Evolutionary conservation across 169 alveolate genomes (phyloP), one percentile per base, ranked within the genome.

Genomic region (Plasmodium vinckei): DNA sequence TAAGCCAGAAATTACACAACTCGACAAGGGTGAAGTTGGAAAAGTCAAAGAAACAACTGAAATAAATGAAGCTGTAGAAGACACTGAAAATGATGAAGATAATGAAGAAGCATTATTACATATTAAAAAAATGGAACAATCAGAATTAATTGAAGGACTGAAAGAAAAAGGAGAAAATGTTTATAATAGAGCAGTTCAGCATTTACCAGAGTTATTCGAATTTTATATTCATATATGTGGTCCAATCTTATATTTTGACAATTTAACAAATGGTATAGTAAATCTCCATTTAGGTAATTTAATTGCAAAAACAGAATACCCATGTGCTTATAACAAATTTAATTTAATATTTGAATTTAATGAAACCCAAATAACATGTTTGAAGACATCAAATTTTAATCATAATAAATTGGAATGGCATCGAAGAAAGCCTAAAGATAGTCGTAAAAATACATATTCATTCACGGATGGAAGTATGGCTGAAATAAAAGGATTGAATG

Each of bases 251-350:
- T 92, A 92, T 42, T 84, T 95, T 27, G 93, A 90, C 19, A 92
- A 93, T 53, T 95, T 92, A 54, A 88, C 94, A 25, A 88, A 94
- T 61, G 94, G 92, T 2, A 87, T 93, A 25, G 94, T 94, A 9
- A 94, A 95, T 21, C 47, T 94, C 15, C 95, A 94, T 84, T 86
- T 94, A 51, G 97, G 97, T 23, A 95, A 94, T 44, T 93, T 94
- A 17, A 70, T 92, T 12, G 92, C 94, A 27, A 88, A 84, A 72
- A 87, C 97, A 13, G 95, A 93, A 70, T 94, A 93, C 33, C 89
- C 96, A 13, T 95, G 97, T 47, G 91, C 92, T 12, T 89, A 92
- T 42, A 90, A 91, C 46, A 87, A 92, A 17, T 57, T 94, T 87
- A 72, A 92, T 15, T 94, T 95, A 5, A 92, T 94, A 10, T 63